phyloP scores from a whole-genome alignment of 805 yeast genomes.

The Priceomyces castillae region DNA sequence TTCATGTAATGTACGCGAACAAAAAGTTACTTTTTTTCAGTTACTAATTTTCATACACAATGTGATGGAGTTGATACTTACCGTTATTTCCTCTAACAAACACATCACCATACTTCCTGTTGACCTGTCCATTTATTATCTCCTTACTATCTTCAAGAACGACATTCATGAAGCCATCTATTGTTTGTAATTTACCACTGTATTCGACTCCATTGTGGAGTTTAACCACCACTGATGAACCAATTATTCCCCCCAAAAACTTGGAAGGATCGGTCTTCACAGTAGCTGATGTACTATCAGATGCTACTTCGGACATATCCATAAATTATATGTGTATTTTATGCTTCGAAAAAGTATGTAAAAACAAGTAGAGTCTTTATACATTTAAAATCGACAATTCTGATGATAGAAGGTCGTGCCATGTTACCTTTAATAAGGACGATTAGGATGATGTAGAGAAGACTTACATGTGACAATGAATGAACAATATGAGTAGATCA shows the following conservation, averaged over 20 bases:
- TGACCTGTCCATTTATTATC: conserved; percentile 45
- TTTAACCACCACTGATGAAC: conserved; percentile 77
- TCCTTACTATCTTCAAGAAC: conserved; percentile 80
- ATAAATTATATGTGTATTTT: no score
- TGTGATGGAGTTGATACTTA: conserved; percentile 36
- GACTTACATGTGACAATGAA: no score
- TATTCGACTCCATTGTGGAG: conserved; percentile 86
- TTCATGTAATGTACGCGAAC: no score
- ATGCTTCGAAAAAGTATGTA: no score
- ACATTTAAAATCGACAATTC: background rate
- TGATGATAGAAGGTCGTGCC: background rate
- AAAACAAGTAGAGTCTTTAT: no score
- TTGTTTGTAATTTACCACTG: conserved; percentile 66
- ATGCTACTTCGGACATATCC: background rate
- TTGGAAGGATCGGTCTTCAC: conserved; percentile 61
- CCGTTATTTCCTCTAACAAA: conserved; percentile 87
- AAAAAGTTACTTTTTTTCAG: no score
- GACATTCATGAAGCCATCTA: conserved; percentile 96
- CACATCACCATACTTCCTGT: conserved; percentile 66
- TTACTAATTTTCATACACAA: no score
- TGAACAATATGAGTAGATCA: no score
- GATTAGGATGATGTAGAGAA: no score
- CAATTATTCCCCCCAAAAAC: conserved; percentile 76
- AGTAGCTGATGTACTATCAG: background rate
- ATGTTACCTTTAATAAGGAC: background rate